Conservation (phyloP, 2,329 filamentous ascomycete species). For the Botryotinia globosa region DNA sequence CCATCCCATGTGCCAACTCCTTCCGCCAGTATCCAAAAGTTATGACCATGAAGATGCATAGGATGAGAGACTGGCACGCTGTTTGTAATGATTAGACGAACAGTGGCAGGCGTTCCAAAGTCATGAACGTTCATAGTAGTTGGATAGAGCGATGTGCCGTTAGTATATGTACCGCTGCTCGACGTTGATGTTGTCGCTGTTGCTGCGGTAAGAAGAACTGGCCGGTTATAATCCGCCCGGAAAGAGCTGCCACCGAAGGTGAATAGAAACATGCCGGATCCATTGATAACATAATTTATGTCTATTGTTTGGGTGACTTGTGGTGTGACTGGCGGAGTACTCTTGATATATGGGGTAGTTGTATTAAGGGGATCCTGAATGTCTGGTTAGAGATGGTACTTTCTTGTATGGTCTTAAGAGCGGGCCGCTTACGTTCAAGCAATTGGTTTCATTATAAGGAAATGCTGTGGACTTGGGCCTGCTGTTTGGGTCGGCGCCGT, state of each 20-base stretch:
- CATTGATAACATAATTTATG: slow-evolving; percentile 49
- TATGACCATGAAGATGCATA: slow-evolving; percentile 73
- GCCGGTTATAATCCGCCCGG: slow-evolving; percentile 47
- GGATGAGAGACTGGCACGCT: slow-evolving; percentile 58
- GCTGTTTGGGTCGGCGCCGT: slow-evolving; percentile 50
- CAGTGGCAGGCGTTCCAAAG: slow-evolving; percentile 64
- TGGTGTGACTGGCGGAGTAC: slow-evolving; percentile 42
- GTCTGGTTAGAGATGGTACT: not conserved
- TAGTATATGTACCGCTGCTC: slow-evolving; percentile 46
- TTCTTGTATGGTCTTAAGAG: not conserved
- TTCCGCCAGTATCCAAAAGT: slow-evolving; percentile 57
- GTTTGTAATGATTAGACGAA: slow-evolving; percentile 72
- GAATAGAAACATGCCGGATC: slow-evolving; percentile 53
- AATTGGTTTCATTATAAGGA: not conserved
- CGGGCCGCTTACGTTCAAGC: not conserved
- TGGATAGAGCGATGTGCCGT: slow-evolving; percentile 49
- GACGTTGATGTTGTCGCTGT: slow-evolving; percentile 52
- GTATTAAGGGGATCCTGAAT: not conserved
- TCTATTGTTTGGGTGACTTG: slow-evolving; percentile 38
- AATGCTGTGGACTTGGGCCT: slow-evolving; percentile 48
- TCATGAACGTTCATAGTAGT: slow-evolving; percentile 54
- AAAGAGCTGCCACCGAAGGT: slow-evolving; percentile 50
- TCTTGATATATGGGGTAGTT: slow-evolving; percentile 40
- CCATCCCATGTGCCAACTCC: slow-evolving; percentile 46
- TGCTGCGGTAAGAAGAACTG: slow-evolving; percentile 52